Percentiles rank a stretch among this genome's conserved stretches.
phyloP scores from a whole-genome alignment of 2,329 filamentous ascomycete species.

The Hypocreales sp. region DNA sequence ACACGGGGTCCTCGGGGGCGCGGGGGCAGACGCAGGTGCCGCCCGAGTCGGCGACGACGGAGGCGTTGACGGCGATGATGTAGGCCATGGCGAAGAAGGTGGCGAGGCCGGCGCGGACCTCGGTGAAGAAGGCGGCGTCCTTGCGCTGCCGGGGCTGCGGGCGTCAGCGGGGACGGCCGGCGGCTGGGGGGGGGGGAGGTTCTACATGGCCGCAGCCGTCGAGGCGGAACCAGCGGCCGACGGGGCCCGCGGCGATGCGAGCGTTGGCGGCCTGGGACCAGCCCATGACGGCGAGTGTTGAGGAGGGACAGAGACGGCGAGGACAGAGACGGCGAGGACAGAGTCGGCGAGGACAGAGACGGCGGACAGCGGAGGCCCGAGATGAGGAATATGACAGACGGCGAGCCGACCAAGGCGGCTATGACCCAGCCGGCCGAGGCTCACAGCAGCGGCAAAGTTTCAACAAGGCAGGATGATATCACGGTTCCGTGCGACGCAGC shows the following conservation, averaged over 20 bases:
- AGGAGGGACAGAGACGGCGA: too few relatives aligned
- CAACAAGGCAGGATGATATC: too few relatives aligned
- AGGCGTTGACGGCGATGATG: conserved; percentile 37
- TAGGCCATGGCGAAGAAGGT: conserved; percentile 56
- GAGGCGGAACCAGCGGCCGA: conserved; percentile 63
- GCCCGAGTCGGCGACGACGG: conserved; percentile 45
- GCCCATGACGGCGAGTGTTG: conserved; percentile 25
- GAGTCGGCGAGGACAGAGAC: too few relatives aligned
- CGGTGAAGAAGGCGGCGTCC: conserved; percentile 65
- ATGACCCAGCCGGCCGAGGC: too few relatives aligned
- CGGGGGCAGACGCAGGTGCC: conserved; percentile 62
- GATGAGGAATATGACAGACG: too few relatives aligned
- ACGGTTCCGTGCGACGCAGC: too few relatives aligned
- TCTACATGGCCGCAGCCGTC: conserved; percentile 69
- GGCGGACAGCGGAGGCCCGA: too few relatives aligned
- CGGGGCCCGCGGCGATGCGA: conserved; percentile 45
- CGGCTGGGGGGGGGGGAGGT: background rate
- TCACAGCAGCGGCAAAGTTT: too few relatives aligned
- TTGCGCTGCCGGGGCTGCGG: conserved; percentile 51
- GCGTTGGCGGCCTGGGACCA: conserved; percentile 35
- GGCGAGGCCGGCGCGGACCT: conserved; percentile 68
- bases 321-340: too few relatives aligned
- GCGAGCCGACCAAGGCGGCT: too few relatives aligned
- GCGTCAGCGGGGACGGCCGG: background rate
- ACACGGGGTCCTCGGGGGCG: conserved; percentile 33